These are phyloP conservation scores for Yarrowia sp. DNA, from an alignment of 805 yeast genomes.

Conservation along the genomic window DNA sequence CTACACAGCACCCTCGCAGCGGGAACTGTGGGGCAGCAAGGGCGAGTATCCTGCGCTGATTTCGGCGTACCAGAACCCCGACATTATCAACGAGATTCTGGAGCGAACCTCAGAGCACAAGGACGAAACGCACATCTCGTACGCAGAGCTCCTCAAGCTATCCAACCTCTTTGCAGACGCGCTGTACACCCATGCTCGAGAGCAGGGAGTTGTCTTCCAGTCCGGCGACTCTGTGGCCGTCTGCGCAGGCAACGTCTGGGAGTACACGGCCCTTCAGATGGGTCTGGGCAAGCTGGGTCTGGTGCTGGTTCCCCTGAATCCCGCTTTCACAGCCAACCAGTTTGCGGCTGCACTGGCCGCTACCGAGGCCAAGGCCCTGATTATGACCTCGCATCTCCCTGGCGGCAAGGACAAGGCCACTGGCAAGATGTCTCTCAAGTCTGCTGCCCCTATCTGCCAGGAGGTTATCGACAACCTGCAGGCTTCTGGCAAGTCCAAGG, in stretches of 20 bases:
- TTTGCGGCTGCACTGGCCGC: conserved; percentile 32
- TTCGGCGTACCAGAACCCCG: conserved; percentile 4
- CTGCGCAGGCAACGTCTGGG: conserved; percentile 37
- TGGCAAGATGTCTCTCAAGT: conserved; percentile 20
- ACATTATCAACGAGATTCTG: not conserved
- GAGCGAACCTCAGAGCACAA: not conserved
- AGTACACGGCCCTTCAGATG: conserved; percentile 35
- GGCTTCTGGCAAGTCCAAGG: not conserved
- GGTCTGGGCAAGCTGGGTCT: conserved; percentile 37
- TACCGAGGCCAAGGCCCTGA: conserved; percentile 33
- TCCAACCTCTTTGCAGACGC: conserved; percentile 18
- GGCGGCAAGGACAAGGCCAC: conserved; percentile 9
- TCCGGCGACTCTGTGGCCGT: conserved; percentile 36
- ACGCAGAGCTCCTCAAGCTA: conserved; percentile 13
- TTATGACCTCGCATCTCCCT: conserved; percentile 29
- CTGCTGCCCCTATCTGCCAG: conserved; percentile 17
- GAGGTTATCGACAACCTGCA: not conserved
- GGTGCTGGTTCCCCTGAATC: conserved; percentile 37
- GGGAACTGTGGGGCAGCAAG: not conserved
- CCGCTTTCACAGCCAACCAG: conserved; percentile 37
- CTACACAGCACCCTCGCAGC: not conserved
- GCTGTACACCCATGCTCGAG: conserved; percentile 9
- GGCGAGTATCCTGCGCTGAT: conserved; percentile 16
- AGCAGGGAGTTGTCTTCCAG: not conserved
- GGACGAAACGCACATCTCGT: conserved; percentile 11